These are phyloP conservation scores for Onygena corvina DNA, from an alignment of 2,329 filamentous ascomycete species.

Conservation along the genomic window DNA sequence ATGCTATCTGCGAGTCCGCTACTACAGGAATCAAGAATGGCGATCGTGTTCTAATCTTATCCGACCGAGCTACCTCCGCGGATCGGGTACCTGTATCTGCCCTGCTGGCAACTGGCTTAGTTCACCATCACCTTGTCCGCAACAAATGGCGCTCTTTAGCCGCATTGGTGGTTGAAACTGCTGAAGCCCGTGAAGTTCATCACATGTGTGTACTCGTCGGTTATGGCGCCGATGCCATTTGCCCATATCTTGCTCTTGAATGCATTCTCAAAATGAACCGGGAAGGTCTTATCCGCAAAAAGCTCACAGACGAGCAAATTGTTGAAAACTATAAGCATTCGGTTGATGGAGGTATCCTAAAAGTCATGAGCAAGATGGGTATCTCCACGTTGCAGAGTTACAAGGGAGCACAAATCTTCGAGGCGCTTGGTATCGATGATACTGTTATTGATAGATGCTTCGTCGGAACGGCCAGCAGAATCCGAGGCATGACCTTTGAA, in stretches of 20 bases:
- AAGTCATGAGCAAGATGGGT: conserved; percentile 99
- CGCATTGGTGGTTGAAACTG: conserved; percentile 80
- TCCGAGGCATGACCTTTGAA: conserved; percentile 87
- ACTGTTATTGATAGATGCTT: conserved; percentile 89
- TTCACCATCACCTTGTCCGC: conserved; percentile 87
- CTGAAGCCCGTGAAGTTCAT: conserved; percentile 90
- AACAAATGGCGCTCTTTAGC: conserved; percentile 91
- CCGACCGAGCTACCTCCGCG: conserved; percentile 71
- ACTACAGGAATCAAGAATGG: conserved; percentile 71
- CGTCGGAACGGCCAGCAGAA: conserved; percentile 83
- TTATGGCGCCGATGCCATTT: conserved; percentile 87
- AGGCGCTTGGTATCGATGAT: conserved; percentile 87
- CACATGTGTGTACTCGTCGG: conserved; percentile 98
- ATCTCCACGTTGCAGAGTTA: conserved; percentile 93
- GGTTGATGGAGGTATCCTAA: conserved; percentile 88
- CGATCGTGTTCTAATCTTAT: conserved; percentile 78
- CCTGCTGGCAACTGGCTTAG: conserved; percentile 78
- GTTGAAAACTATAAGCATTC: conserved; percentile 96
- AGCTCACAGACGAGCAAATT: conserved; percentile 65
- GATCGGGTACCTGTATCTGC: conserved; percentile 78
- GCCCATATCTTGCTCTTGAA: conserved; percentile 90
- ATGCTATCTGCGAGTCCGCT: conserved; percentile 74
- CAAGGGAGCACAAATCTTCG: conserved; percentile 96
- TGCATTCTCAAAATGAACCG: conserved; percentile 95
- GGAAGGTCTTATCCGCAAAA: conserved; percentile 84